Base-by-base conservation (phyloP, 768 basidiomycete genomes). In the Mycena galopus region DNA sequence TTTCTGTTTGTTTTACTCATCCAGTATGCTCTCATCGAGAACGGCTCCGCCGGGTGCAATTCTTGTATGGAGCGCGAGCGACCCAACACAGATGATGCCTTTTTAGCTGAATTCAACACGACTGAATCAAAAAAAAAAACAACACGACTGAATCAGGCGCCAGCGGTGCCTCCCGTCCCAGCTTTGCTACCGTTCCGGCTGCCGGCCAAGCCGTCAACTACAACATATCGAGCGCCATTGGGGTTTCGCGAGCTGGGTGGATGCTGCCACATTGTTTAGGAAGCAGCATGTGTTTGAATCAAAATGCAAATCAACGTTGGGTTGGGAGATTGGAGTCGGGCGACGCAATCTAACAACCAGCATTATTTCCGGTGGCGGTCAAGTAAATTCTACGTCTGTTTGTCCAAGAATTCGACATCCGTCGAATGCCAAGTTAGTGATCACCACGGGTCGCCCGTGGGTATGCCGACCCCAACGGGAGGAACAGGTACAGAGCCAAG, bases 171-270 rank as follows among this genome's bases (percentile, higher is more conserved):
- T 55, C 71, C 21, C 81, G 86, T 1, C 81, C 87, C 0, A 80
- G 78, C 65, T 88, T 87, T 69, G 81, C 85, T 0, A 84, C 84
- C 0, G 76, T 81, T 11, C 78, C 88, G 21, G 79, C 79, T 27
- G 71, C 80, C 9, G 78, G 75, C 44, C 82, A 87, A 73, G 86
- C 86, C 11, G 77, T 80, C 23, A 60, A 67, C 16, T 88, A 83
- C 70, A 79, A 76, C 12, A 86, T 88, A 42, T 81, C 85, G 33
- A 87, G 83, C 72, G 84, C 86, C 17, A 82, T 88, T 19, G 86
- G 87, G 85, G 86, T 72, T 88, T 80, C 71, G 79, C 82, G 12
- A 81, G 67, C 32, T 88, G 87, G 87, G 86, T 88, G 7, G 87
- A 88, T 75, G 72, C 78, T 7, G 67, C 81, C 87, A 87, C 76